These are phyloP conservation scores for Stephanodiscus triporus DNA, from an alignment of 108 stramenopile genomes.

Conservation along the genomic window DNA sequence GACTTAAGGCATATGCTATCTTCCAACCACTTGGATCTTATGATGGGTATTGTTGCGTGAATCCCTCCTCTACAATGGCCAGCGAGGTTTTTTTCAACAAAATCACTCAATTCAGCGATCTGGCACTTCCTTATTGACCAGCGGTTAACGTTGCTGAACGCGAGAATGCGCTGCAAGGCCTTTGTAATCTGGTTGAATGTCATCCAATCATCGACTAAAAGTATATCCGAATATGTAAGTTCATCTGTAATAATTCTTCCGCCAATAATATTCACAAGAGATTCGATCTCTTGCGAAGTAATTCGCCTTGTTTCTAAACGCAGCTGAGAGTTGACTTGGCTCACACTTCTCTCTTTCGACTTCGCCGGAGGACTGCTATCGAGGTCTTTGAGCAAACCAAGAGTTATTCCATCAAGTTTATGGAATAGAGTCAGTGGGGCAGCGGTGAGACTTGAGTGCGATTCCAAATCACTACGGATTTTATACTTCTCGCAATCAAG, in stretches of 20 bases:
- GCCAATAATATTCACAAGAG: constrained; percentile 3
- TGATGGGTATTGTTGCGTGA: constrained; percentile 17
- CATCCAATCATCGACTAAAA: constrained; percentile 3
- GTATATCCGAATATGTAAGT: constrained; percentile 3
- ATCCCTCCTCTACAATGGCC: background rate
- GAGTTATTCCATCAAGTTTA: background rate
- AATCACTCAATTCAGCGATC: background rate
- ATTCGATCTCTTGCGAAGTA: constrained; percentile 14
- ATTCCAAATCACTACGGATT: constrained; percentile 22
- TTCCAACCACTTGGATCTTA: constrained; percentile 29
- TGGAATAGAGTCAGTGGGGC: background rate
- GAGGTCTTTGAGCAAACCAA: background rate
- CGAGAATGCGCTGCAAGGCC: background rate
- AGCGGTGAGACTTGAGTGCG: constrained; percentile 10
- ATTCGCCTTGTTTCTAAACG: constrained; percentile 1
- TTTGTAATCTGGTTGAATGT: constrained; percentile 10
- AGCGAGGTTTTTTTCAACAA: background rate
- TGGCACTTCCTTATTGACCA: background rate
- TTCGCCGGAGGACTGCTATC: background rate
- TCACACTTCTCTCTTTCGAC: background rate
- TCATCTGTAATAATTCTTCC: constrained; percentile 4
- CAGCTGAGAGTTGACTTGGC: background rate
- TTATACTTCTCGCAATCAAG: constrained; percentile 18
- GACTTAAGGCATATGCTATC: constrained; percentile 26
- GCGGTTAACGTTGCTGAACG: background rate